Conservation (phyloP, 495 filamentous ascomycete genomes). For the Talaromyces ruber region DNA sequence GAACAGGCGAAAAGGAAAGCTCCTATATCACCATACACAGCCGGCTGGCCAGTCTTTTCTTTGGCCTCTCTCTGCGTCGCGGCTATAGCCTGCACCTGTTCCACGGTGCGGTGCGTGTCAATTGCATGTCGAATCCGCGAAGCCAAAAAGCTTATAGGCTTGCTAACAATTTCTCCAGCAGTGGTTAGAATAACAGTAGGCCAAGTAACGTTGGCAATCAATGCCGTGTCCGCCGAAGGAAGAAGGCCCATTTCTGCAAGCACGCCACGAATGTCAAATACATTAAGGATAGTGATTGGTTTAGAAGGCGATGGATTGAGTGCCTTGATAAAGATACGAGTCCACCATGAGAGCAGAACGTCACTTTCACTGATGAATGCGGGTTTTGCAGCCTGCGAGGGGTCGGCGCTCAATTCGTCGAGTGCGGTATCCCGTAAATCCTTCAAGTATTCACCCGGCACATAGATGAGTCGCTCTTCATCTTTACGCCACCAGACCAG, state of each 20-base stretch:
- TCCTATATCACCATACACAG: conserved; percentile 25
- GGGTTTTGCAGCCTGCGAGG: not conserved
- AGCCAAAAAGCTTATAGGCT: conserved; percentile 34
- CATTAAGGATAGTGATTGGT: conserved; percentile 15
- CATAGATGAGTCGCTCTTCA: conserved; percentile 16
- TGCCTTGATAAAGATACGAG: conserved; percentile 11
- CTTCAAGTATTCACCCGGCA: conserved; percentile 10
- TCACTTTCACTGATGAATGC: conserved; percentile 23
- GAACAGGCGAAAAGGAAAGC: conserved; percentile 28
- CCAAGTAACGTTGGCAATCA: conserved; percentile 25
- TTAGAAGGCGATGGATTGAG: conserved; percentile 8
- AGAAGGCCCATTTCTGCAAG: conserved; percentile 12
- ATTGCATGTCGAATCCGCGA: conserved; percentile 26
- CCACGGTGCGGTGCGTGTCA: conserved; percentile 30
- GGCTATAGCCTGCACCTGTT: conserved; percentile 31
- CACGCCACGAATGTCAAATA: conserved; percentile 12
- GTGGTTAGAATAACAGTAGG: conserved; percentile 21
- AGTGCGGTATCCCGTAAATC: not conserved
- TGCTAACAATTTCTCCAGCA: conserved; percentile 21
- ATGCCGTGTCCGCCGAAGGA: conserved; percentile 16
- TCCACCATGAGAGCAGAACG: conserved; percentile 18
- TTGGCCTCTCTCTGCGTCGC: conserved; percentile 8
- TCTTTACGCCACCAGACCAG: conserved; percentile 20
- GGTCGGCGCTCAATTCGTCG: not conserved
- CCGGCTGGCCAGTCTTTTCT: conserved; percentile 9